Percentiles rank a stretch among this genome's conserved stretches.
phyloP scores from a whole-genome alignment of 106 monocot species.

The Apostasia ramifera region DNA sequence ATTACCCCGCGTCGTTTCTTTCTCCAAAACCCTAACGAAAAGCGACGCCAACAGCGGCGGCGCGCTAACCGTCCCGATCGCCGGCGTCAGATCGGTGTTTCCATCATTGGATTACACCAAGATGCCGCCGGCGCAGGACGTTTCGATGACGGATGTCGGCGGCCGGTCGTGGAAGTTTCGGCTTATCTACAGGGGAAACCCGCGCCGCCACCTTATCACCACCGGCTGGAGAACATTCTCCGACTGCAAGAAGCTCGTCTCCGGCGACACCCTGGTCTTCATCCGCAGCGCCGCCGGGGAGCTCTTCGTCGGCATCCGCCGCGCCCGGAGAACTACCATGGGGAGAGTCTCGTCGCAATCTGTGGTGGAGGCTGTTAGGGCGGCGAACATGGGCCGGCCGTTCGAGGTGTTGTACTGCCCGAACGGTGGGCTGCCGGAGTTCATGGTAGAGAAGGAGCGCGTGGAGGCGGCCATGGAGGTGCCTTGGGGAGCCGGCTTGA shows the following conservation, averaged over 20 bases:
- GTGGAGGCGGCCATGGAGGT: too few relatives aligned
- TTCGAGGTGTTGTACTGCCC: too few relatives aligned
- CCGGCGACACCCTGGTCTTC: constrained; percentile 56
- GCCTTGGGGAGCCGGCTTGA: too few relatives aligned
- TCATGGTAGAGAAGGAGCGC: too few relatives aligned
- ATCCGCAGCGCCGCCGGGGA: constrained; percentile 9
- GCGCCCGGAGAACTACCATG: not conserved
- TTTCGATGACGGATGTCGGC: constrained; percentile 28
- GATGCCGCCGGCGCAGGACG: constrained; percentile 32
- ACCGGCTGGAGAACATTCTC: constrained; percentile 73
- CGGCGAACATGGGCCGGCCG: too few relatives aligned
- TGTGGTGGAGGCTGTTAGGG: too few relatives aligned
- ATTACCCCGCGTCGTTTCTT: not conserved
- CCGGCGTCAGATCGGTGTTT: constrained; percentile 40
- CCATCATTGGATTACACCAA: constrained; percentile 28
- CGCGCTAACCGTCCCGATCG: constrained; percentile 55
- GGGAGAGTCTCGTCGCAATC: too few relatives aligned
- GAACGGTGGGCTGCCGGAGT: too few relatives aligned
- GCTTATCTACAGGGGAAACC: constrained; percentile 59
- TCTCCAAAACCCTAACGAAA: constrained; percentile 41
- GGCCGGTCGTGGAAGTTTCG: constrained; percentile 40
- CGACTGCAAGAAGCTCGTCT: constrained; percentile 48
- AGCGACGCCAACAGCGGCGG: constrained; percentile 71
- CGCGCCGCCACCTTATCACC: constrained; percentile 49
- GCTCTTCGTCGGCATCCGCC: constrained; percentile 35